Evolutionary conservation across 179 eudicot species (phyloP), one percentile per base, ranked within the genome.

Genomic region (Camellia oleifera): DNA sequence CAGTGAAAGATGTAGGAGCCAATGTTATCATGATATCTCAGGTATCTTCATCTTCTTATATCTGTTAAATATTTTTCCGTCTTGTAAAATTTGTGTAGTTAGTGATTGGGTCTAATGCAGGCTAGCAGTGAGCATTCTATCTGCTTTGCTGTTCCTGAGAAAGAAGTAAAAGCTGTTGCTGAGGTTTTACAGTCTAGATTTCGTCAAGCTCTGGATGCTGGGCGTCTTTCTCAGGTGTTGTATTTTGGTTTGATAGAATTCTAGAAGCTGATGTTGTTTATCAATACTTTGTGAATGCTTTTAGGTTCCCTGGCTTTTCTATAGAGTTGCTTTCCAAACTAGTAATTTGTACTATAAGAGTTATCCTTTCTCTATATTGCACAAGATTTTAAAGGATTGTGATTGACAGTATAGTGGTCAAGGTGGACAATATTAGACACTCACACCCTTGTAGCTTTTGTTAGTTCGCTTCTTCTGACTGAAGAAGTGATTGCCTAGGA

Each of bases 91-190:
- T 81, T 62, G 23, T 57, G 17, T 80, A 52, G 48, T 53, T 76
- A 40, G 54, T 78, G 70, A 15, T 48, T 79, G 73, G 80, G 70
- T 45, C 63, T 42, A 32, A 73, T 82, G 76, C 92, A 97, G 98
- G 98, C 98, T 79, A 97, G 99, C 84, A 97, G 99, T 80, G 99
- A 97, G 88, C 99, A 97, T 84, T 97, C 98, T n/a, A 95, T 97
- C 68, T 97, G 99, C 85, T 94, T 94, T 90, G 98, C 98, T 75
- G 98, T 97, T 69, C 99, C 99, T 4, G 99, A 97, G 83, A 90
- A 90, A 81, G 99, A 97, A 89, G 99, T 97, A 53, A 87, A 86
- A 68, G 89, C 94, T 70, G 99, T 97, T 78, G 97, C 98, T 50
- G 88, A 90, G 85, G 99, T 95, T 71, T 87, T 97, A 60, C 78